Percentiles rank a stretch among this genome's conserved stretches.
Evolutionary conservation across 768 basidiomycete species (phyloP).

Genomic region (Auriscalpium microsporum): DNA sequence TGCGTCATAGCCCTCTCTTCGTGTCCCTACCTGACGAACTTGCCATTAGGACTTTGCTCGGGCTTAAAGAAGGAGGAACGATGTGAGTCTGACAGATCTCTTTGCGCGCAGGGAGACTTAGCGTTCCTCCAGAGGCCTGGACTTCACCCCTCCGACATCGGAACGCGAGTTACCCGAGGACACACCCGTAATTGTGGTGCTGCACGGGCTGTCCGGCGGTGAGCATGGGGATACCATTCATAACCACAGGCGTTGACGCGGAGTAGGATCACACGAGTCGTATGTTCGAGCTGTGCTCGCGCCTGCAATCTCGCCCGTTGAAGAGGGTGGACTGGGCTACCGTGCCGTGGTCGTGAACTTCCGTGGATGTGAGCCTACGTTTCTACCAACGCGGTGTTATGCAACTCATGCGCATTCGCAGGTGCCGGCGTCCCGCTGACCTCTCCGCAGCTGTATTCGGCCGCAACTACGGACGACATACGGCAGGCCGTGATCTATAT

Average conservation of each 20-base stretch:
- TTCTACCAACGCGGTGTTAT: too few species aligned
- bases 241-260: conserved; percentile 1
- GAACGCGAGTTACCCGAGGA: conserved; percentile 25
- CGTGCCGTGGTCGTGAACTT: conserved; percentile 88
- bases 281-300: conserved; percentile 81
- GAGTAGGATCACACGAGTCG: conserved; percentile 74
- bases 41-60: conserved; percentile 36
- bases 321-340: conserved; percentile 83
- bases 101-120: conserved; percentile 2
- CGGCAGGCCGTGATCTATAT: conserved; percentile 76
- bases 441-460: conserved; percentile 76
- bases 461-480: conserved; percentile 85
- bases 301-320: conserved; percentile 59
- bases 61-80: conserved; percentile 54
- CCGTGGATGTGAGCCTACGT: conserved; percentile 62
- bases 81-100: conserved; percentile 33
- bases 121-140: conserved; percentile 42
- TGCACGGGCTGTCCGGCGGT: conserved; percentile 42
- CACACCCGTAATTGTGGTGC: conserved; percentile 47
- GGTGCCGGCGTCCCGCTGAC: conserved; percentile 84
- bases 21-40: background rate
- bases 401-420: conserved; percentile 22
- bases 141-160: conserved; percentile 42
- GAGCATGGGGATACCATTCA: conserved; percentile 7
- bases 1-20: conserved; percentile 15